Percentiles rank a stretch among this genome's conserved stretches.
phyloP scores from a whole-genome alignment of 345 rosid species.

The Populus ilicifolia region DNA sequence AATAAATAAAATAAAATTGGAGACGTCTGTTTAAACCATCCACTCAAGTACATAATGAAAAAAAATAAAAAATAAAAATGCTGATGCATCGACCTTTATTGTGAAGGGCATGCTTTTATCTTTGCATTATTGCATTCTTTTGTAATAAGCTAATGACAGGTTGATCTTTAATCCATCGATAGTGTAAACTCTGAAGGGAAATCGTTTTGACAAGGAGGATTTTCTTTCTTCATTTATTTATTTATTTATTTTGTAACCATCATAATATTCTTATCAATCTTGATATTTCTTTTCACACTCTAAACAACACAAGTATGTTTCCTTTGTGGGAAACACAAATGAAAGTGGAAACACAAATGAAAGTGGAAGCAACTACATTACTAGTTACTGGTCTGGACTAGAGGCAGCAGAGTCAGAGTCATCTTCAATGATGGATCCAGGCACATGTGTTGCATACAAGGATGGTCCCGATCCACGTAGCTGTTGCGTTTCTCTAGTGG shows the following conservation, averaged over 20 bases:
- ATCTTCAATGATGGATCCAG: not conserved
- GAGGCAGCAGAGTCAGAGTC: too few species aligned
- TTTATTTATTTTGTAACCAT: too few species aligned
- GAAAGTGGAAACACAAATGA: not conserved
- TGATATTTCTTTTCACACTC: not conserved
- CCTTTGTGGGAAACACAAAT: not conserved
- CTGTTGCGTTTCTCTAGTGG: not conserved
- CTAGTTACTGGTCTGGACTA: too few species aligned
- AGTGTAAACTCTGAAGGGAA: not conserved
- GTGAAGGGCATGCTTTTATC: not conserved
- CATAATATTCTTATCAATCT: too few species aligned
- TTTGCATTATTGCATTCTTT: too few species aligned
- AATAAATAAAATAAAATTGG: too few species aligned
- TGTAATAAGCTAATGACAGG: not conserved
- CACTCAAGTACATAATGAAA: too few species aligned
- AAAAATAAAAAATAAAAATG: too few species aligned
- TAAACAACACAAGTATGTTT: not conserved
- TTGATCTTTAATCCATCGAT: not conserved
- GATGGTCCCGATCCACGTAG: not conserved
- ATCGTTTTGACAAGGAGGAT: not conserved
- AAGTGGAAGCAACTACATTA: not conserved
- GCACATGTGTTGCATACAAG: not conserved
- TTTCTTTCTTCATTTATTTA: not conserved
- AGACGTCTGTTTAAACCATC: too few species aligned
- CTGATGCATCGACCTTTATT: not conserved